These are phyloP conservation scores for Sherardia arvensis DNA, from an alignment of 257 asterid species.

Conservation along the genomic window DNA sequence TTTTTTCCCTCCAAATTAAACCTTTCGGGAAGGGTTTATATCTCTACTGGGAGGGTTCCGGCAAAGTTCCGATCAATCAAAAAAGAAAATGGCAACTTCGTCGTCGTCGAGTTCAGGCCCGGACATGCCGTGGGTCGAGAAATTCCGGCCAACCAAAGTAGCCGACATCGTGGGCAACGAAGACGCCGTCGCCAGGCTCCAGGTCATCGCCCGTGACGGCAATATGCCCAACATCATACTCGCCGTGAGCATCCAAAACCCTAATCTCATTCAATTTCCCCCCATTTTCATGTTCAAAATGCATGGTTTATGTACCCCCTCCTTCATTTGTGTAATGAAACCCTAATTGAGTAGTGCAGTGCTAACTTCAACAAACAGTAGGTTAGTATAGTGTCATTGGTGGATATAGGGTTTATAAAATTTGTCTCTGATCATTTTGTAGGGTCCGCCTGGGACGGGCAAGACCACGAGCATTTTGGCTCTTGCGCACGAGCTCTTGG, in stretches of 20 bases:
- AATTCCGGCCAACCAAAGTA: constrained; percentile 71
- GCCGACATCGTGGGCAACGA: constrained; percentile 88
- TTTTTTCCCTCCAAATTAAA: constrained; percentile 11
- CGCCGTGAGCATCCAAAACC: constrained; percentile 34
- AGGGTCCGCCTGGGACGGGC: constrained; percentile 99
- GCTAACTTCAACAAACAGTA: not conserved
- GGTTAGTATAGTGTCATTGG: not conserved
- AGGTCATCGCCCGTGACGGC: constrained; percentile 86
- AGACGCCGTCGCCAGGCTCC: constrained; percentile 88
- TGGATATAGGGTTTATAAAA: not conserved
- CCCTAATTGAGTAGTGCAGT: not conserved
- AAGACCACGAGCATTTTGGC: constrained; percentile 93
- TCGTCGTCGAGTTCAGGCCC: constrained; percentile 46
- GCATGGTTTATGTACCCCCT: not conserved
- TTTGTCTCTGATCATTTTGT: not conserved
- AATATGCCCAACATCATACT: constrained; percentile 92
- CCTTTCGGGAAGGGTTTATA: not conserved
- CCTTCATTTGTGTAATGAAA: not conserved
- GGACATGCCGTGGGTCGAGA: constrained; percentile 95
- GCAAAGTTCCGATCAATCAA: not conserved
- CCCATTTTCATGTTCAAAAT: not conserved
- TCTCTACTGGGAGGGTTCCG: not conserved
- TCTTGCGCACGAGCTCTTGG: constrained; percentile 91
- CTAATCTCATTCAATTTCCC: not conserved
- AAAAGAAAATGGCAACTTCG: constrained; percentile 50